phyloP scores from a whole-genome alignment of 176 grass and related monocot species.

The Cymbopogon citratus region DNA sequence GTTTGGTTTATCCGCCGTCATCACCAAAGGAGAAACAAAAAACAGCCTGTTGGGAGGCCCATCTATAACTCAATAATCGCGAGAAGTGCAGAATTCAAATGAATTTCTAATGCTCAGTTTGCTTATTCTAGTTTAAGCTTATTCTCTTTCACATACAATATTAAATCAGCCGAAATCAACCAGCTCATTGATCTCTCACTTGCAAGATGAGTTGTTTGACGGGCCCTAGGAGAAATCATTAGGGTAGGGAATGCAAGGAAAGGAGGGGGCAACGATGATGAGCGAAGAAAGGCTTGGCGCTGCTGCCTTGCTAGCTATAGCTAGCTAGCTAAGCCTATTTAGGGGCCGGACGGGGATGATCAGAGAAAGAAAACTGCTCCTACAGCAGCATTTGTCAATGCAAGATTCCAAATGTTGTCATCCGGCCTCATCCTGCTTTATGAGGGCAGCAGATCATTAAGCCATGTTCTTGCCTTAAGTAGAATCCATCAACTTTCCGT shows the following conservation, averaged over 20 bases:
- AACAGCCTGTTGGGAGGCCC: no score
- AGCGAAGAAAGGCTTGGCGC: slow-evolving; percentile 31
- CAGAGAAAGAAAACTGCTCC: neutral
- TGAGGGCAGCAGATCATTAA: slow-evolving; percentile 29
- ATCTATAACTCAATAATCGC: no score
- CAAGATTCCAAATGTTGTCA: slow-evolving; percentile 59
- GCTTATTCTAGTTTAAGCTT: no score
- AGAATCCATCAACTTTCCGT: neutral
- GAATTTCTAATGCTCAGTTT: no score
- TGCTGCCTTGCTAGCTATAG: slow-evolving; percentile 29
- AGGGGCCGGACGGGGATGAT: neutral
- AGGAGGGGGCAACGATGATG: slow-evolving; percentile 16
- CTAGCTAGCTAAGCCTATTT: slow-evolving; percentile 16
- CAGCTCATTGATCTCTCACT: no score
- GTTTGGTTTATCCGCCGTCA: no score
- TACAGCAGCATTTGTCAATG: slow-evolving; percentile 25
- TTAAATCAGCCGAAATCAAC: no score
- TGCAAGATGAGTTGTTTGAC: neutral
- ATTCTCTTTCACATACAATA: no score
- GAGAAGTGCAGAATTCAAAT: no score
- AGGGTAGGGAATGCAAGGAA: slow-evolving; percentile 27
- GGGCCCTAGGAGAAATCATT: slow-evolving; percentile 9
- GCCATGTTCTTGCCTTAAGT: slow-evolving; percentile 47
- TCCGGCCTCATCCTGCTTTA: slow-evolving; percentile 16
- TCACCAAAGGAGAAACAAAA: no score